Base-by-base conservation (phyloP, 164 flowering plant genomes). In the Tinospora cordifolia region DNA sequence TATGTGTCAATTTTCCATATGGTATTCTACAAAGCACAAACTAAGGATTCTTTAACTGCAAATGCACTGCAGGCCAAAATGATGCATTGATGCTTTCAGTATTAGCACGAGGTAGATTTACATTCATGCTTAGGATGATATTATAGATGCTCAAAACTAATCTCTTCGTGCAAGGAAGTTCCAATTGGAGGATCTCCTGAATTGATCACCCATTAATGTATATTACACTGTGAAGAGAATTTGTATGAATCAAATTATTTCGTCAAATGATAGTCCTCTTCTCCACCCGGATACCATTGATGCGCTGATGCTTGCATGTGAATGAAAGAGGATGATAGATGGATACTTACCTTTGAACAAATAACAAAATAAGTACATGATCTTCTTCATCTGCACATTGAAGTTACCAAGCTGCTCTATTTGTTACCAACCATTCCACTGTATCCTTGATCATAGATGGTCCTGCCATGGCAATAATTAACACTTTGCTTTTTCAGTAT, bases 401-500 rank as follows among this genome's bases (percentile, higher is more conserved):
- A 47, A 8, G 58, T 63, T 60, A 19, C 62, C 39, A 12, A 27
- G 26, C 14, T 59, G 65, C 11, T 68, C 6, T 75, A 34, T 62
- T 66, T 77, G 14, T 68, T 24, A 24, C 58, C 47, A 67, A 68
- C 66, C 66, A 21, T 51, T 41, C 46, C 46, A 15, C 59, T 64
- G 71, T 73, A 78, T 82, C 82, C 84, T 82, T 78, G 62, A 24
- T 69, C 72, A 72, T 81, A 76, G 74, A 76, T 80, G 76, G 36
- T 30, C 36, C 36, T 30, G 36, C 77, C 65, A 69, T n/a, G 40
- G 2, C 24, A 21, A 39, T 27, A 30, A 30, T 30, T 30, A 62
- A 36, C 66, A 68, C 63, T 65, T 63, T 60, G n/a, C 65, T 25
- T 40, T n/a, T 66, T 41, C 36, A 12, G 15, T 27, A 17, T 65